Evolutionary conservation across 129 eudicot species (phyloP), one percentile per base, ranked within the genome.

Genomic region (Artemisia tridentata): DNA sequence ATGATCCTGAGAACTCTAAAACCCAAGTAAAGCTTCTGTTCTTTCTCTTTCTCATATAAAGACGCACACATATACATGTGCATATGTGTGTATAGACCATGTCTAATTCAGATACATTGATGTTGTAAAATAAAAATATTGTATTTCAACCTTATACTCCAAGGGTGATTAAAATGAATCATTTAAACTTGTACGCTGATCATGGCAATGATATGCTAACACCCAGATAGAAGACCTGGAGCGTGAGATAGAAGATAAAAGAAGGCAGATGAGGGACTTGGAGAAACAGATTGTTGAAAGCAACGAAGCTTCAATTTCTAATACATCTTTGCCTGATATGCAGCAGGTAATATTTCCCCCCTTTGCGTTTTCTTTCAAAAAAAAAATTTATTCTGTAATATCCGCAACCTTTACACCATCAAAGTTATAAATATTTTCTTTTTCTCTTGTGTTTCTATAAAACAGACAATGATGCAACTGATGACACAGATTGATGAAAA

Each of bases 1-100:
- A 90, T 86, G 91, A 90, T 78, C 99, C 99, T 8, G 97, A 90
- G 68, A 79, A 86, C 72, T 88, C 89, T 7, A 90, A 84, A 75
- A 54, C 86, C 64, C 97, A 95, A 72, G 88, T 84, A 77, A 61
- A 20, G n/a, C 63, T 64, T 47, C 52, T 66, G 2, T 3, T 16
- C 49, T 47, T 15, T 59, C 41, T 43, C 54, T 29, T 4, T 29
- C 34, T 29, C 34, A 6, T 29, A 29, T 21, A 11, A 27, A 10
- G 3, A 15, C 48, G 34, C 72, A 64, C 50, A 17, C 45, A 38
- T 38, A 2, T 38, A 38, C 45, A 29, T 29, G 34, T 29, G 45
- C 9, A 38, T 38, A 38, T 38, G 11, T 38, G 45, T 38, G 45
- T 38, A 38, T 38, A 38, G 45, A 21, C 57, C 27, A 15, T 46